Conservation (phyloP, 345 rosid genomes). For the Sonneratia alba region DNA sequence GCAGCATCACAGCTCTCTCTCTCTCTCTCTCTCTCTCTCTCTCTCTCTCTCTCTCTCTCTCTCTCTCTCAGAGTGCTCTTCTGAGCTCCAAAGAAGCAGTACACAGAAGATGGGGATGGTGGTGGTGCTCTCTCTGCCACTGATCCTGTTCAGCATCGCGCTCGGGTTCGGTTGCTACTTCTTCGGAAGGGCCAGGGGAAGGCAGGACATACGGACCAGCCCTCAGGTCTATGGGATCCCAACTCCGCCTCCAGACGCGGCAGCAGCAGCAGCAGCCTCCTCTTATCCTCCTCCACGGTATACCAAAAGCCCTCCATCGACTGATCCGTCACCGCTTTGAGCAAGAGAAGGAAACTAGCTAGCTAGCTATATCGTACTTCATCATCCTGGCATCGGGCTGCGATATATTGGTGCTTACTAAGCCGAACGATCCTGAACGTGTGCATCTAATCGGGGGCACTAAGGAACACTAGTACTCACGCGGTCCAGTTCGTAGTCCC, state of each 20-base stretch:
- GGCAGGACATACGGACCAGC: constrained; percentile 54
- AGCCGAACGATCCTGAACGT: too few relatives aligned
- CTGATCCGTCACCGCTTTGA: neutral
- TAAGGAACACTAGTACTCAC: too few relatives aligned
- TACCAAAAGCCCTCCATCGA: neutral
- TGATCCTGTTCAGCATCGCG: constrained; percentile 51
- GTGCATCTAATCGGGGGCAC: too few relatives aligned
- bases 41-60: neutral
- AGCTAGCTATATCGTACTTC: too few relatives aligned
- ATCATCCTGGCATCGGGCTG: too few relatives aligned
- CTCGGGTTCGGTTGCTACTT: constrained; percentile 74
- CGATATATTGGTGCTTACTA: too few relatives aligned
- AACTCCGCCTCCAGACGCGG: constrained; percentile 28
- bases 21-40: neutral
- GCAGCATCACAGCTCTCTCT: neutral
- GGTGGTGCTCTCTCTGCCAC: constrained; percentile 74
- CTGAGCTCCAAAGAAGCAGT: neutral
- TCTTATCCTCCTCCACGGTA: neutral
- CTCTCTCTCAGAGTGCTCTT: neutral
- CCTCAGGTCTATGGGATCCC: constrained; percentile 58
- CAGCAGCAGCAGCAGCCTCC: neutral
- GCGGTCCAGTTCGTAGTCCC: too few relatives aligned
- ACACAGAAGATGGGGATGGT: constrained; percentile 56
- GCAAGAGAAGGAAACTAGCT: neutral
- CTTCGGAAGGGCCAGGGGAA: constrained; percentile 52